These are phyloP conservation scores for Penicillium thymicola DNA, from an alignment of 2,329 filamentous ascomycete genomes.

Conservation along the genomic window DNA sequence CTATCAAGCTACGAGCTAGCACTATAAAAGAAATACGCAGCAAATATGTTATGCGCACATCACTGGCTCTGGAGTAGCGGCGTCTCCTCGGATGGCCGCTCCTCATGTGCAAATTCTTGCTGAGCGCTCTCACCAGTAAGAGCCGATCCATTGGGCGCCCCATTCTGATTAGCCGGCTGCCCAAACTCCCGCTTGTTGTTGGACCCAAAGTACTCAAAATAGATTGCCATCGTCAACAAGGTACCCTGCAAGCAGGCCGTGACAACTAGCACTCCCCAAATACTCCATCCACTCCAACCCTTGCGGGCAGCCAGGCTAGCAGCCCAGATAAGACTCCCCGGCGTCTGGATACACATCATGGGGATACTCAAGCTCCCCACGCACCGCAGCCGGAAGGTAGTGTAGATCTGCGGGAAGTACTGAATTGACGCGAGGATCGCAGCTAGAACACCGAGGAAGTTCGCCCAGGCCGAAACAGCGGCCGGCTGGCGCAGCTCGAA, in stretches of 20 bases:
- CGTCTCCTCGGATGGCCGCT: constrained; percentile 33
- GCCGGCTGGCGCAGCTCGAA: constrained; percentile 62
- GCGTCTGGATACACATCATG: constrained; percentile 98
- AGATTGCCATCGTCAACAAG: constrained; percentile 74
- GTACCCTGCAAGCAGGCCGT: constrained; percentile 82
- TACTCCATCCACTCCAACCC: constrained; percentile 84
- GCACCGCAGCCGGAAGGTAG: constrained; percentile 78
- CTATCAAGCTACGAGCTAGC: neutral
- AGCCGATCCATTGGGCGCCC: constrained; percentile 6
- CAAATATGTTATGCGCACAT: neutral
- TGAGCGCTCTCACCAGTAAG: constrained; percentile 9
- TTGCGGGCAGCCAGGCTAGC: constrained; percentile 76
- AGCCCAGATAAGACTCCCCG: constrained; percentile 86
- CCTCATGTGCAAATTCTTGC: constrained; percentile 14
- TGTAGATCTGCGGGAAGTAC: constrained; percentile 93
- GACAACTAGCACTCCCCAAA: constrained; percentile 87
- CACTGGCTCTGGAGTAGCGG: constrained; percentile 33
- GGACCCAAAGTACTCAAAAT: constrained; percentile 55
- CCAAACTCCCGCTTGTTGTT: constrained; percentile 42
- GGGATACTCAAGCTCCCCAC: constrained; percentile 89
- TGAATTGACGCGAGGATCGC: constrained; percentile 79
- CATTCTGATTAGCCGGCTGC: constrained; percentile 22
- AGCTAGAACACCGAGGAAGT: constrained; percentile 75
- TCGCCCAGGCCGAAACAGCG: constrained; percentile 74
- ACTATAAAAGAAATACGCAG: neutral